Conservation (phyloP, 306 rosid genomes). For the Quercus variabilis region DNA sequence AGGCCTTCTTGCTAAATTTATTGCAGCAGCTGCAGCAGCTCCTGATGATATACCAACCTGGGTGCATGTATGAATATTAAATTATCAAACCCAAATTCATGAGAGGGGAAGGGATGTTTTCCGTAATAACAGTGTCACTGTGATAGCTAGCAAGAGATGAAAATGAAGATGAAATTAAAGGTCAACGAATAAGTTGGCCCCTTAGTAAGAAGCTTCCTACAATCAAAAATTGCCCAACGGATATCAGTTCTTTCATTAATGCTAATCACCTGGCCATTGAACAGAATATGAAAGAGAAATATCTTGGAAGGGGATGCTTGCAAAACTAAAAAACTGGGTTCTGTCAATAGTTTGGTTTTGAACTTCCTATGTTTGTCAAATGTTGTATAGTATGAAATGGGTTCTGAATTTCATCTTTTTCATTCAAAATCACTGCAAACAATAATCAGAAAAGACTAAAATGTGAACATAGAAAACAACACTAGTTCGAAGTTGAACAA, state of each 20-base stretch:
- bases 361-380: not conserved
- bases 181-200: slow-evolving; percentile 13
- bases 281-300: not conserved
- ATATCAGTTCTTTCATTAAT: not conserved
- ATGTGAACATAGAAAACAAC: not conserved
- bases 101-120: not conserved
- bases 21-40: slow-evolving; percentile 94
- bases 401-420: not conserved
- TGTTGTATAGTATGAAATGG: not conserved
- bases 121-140: not conserved
- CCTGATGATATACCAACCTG: slow-evolving; percentile 97
- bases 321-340: not conserved
- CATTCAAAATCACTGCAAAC: not conserved
- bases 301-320: not conserved
- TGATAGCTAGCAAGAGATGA: slow-evolving; percentile 16
- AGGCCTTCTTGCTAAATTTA: slow-evolving; percentile 72
- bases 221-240: not conserved
- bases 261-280: not conserved
- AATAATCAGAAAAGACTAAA: not conserved
- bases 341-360: no score
- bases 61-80: slow-evolving; percentile 21
- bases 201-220: not conserved
- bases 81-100: slow-evolving; percentile 4
- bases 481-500: not conserved
- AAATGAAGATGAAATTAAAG: slow-evolving; percentile 12